Percentiles rank a stretch among this genome's conserved stretches.
Evolutionary conservation across 768 basidiomycete species (phyloP).

Genomic region (Suillus clintonianus): DNA sequence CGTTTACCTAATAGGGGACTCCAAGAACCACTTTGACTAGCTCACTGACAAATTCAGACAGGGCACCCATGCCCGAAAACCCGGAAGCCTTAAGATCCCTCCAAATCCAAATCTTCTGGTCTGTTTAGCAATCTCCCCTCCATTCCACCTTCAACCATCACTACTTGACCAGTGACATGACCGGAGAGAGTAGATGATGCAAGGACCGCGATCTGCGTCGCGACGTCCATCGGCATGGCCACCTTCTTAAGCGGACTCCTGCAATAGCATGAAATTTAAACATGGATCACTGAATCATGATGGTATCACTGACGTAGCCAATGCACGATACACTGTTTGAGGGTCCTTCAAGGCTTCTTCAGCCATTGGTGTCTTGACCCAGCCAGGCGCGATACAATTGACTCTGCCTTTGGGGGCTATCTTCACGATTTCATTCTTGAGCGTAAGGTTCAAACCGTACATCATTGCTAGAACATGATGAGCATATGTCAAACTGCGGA

Average conservation of each 20-base stretch:
- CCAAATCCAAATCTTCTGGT: slow-evolving; percentile 35
- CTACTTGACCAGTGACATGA: slow-evolving; percentile 69
- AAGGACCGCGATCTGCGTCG: slow-evolving; percentile 61
- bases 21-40: too few relatives aligned
- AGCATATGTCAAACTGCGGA: background rate
- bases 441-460: slow-evolving; percentile 65
- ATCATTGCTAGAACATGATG: slow-evolving; percentile 52
- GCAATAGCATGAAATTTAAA: background rate
- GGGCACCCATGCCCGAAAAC: background rate
- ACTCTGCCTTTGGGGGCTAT: slow-evolving; percentile 72
- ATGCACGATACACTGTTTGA: slow-evolving; percentile 50
- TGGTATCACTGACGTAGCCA: slow-evolving; percentile 59
- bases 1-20: too few relatives aligned
- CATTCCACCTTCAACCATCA: slow-evolving; percentile 80
- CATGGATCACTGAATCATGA: background rate
- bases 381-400: slow-evolving; percentile 69
- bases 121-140: slow-evolving; percentile 60
- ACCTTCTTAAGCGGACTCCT: slow-evolving; percentile 75
- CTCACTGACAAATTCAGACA: too few relatives aligned
- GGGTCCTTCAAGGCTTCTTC: slow-evolving; percentile 59
- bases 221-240: slow-evolving; percentile 62
- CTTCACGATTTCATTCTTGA: slow-evolving; percentile 83
- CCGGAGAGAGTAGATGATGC: slow-evolving; percentile 65
- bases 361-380: slow-evolving; percentile 67
- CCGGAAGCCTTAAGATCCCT: background rate